Evolutionary conservation across 176 grass and related monocot species (phyloP).

Genomic region (Pontederia crassipes): DNA sequence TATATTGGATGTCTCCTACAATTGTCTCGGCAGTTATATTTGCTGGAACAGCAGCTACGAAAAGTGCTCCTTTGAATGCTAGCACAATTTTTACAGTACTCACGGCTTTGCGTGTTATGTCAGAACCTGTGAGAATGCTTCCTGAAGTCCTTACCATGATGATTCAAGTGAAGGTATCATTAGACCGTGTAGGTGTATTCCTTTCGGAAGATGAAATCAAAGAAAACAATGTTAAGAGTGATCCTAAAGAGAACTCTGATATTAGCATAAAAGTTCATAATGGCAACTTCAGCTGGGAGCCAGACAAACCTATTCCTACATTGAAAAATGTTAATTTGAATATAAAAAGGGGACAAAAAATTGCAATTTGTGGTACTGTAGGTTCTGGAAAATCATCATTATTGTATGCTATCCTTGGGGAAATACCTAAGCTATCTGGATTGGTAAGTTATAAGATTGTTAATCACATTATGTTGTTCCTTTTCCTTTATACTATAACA

Average conservation of each 20-base stretch:
- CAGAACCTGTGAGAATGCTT: conserved; percentile 75
- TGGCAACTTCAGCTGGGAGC: conserved; percentile 56
- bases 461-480: background rate
- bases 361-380: conserved; percentile 72
- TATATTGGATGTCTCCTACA: conserved; percentile 81
- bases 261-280: conserved; percentile 34
- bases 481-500: background rate
- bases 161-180: conserved; percentile 85
- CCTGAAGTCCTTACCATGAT: conserved; percentile 68
- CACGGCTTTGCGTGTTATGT: conserved; percentile 63
- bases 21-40: conserved; percentile 71
- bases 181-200: conserved; percentile 65
- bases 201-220: conserved; percentile 81
- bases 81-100: conserved; percentile 72
- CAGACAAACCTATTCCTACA: conserved; percentile 28
- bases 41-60: conserved; percentile 36
- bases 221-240: conserved; percentile 39
- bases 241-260: conserved; percentile 17
- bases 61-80: conserved; percentile 65
- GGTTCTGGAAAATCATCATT: conserved; percentile 86
- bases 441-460: conserved; percentile 39
- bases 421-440: conserved; percentile 72
- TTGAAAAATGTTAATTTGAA: conserved; percentile 46
- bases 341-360: conserved; percentile 48
- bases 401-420: conserved; percentile 64